These are phyloP conservation scores for Trichoderma cornu-damae DNA, from an alignment of 2,329 filamentous ascomycete genomes.

Conservation along the genomic window DNA sequence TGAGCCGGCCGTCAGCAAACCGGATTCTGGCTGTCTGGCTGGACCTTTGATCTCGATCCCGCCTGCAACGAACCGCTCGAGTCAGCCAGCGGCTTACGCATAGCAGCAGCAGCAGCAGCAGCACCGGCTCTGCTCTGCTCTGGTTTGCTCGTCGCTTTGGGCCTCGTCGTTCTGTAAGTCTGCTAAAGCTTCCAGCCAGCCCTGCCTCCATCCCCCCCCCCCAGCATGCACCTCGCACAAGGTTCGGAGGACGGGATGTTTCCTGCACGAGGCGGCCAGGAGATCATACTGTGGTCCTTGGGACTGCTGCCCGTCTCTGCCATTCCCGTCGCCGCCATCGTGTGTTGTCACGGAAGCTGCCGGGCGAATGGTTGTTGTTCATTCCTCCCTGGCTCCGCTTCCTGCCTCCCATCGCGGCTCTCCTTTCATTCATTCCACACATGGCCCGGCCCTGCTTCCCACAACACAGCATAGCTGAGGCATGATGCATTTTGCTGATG, in stretches of 20 bases:
- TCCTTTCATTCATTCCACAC: constrained; percentile 27
- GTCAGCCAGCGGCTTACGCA: constrained; percentile 6
- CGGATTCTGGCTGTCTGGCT: background rate
- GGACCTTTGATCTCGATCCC: background rate
- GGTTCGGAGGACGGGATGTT: too few species aligned
- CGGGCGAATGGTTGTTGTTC: constrained; percentile 14
- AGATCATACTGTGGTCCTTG: constrained; percentile 16
- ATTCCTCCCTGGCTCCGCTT: constrained; percentile 21
- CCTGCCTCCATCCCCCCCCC: background rate
- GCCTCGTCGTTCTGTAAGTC: background rate
- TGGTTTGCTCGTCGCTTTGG: too few species aligned
- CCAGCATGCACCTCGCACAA: background rate
- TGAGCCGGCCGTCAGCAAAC: background rate
- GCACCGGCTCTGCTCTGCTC: background rate
- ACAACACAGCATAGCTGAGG: constrained; percentile 23
- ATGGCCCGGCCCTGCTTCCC: constrained; percentile 17
- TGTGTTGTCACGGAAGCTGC: constrained; percentile 19
- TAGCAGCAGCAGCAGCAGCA: too few species aligned
- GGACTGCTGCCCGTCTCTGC: constrained; percentile 11
- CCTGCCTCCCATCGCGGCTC: constrained; percentile 16
- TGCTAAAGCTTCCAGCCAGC: background rate
- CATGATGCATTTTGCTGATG: constrained; percentile 18
- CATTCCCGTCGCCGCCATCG: constrained; percentile 13
- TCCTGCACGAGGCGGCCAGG: constrained; percentile 5
- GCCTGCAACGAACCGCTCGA: constrained; percentile 11